Evolutionary conservation across 2,329 filamentous ascomycete genomes (phyloP).

Genomic region (Cordyceps cateniannulata): DNA sequence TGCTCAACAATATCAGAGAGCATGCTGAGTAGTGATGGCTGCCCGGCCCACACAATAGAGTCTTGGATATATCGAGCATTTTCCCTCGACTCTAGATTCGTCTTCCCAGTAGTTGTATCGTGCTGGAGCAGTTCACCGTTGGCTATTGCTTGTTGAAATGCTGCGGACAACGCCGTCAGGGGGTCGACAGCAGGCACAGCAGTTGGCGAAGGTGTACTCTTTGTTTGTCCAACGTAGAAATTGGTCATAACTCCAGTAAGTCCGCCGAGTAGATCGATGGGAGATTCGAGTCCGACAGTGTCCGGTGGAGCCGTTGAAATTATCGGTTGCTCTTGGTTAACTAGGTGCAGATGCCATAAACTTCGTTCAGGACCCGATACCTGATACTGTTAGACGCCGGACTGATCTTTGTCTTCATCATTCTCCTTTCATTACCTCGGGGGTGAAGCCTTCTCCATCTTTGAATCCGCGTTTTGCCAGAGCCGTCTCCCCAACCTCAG

Average conservation of each 20-base stretch:
- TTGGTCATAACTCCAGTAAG: neutral
- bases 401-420: neutral
- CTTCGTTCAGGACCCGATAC: too few relatives aligned
- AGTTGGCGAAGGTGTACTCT: neutral
- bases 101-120: neutral
- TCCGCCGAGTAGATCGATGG: conserved; percentile 5
- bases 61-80: neutral
- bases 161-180: neutral
- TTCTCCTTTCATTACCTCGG: neutral
- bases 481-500: neutral
- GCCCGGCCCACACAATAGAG: neutral
- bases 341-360: neutral
- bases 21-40: conserved; percentile 15
- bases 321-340: neutral
- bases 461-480: neutral
- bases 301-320: neutral
- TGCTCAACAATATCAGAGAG: conserved; percentile 17
- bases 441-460: neutral
- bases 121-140: neutral
- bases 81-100: neutral
- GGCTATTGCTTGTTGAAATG: neutral
- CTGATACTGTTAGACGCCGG: neutral
- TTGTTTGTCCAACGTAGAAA: neutral
- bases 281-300: neutral
- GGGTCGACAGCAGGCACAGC: neutral